Base-by-base conservation (phyloP, 768 basidiomycete genomes). In the Lactarius pseudohatsudake region DNA sequence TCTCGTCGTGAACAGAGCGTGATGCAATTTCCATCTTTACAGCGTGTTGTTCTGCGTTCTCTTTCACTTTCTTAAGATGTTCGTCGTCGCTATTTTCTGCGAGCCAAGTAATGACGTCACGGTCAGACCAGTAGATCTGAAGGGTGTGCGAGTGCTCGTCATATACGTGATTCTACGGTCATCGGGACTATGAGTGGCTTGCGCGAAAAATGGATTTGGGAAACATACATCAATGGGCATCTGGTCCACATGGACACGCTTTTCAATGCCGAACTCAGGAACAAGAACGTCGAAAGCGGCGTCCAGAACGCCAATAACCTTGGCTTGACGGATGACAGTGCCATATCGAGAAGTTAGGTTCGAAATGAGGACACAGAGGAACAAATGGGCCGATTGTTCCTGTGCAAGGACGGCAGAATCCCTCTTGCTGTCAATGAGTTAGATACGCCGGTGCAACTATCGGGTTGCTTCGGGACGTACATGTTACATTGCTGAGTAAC, bases 401-500 rank as follows among this genome's bases (percentile, higher is more conserved):
- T 96, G 92, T 5, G 96, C 97, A 63, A 98, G 84, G 62, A 81
- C 82, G 26, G 96, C 93, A 22, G 94, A 96, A 72, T 96, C 96
- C 47, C 88, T 86, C 82, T 96, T 96, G 72, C 91, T 94, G 70
- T 73, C 72, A 63, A 26, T 41, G 54, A 50, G 66, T 55, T 63
- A 22, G 30, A 26, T 34, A 40, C 50, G 57, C 41, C 55, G n/a
- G 70, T 50, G 45, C 2, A 3, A 40, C 4, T 22, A 57, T 16
- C 22, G n/a, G 18, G 47, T 32, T 28, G 41, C 4, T 30, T 22
- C 30, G 18, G 28, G 7, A 78, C 89, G 56, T 74, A 96, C 92
- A 96, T 96, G 75, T 98, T 98, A 77, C 96, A 98, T 74, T 98
- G 95, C 75, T 98, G 96, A 54, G 97, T 96, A 26, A 97, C 86